phyloP scores from a whole-genome alignment of 2,329 filamentous ascomycete species.

The Colletotrichum lindemuthianum region DNA sequence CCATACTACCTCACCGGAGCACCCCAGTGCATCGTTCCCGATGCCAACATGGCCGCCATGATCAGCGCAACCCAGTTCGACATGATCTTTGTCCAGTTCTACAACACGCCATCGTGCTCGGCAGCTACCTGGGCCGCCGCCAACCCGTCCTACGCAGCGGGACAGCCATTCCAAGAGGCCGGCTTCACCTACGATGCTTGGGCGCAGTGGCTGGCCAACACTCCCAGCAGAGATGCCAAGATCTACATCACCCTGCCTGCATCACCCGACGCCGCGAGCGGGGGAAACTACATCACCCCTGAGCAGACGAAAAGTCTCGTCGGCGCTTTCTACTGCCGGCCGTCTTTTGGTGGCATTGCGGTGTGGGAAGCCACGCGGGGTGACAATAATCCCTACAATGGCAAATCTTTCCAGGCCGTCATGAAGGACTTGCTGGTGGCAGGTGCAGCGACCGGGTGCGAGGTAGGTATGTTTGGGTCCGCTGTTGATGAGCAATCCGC shows the following conservation, averaged over 20 bases:
- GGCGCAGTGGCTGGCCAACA: constrained; percentile 40
- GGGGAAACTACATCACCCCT: constrained; percentile 40
- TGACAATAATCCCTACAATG: constrained; percentile 30
- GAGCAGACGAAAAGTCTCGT: constrained; percentile 39
- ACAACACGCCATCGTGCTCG: constrained; percentile 56
- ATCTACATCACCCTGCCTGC: constrained; percentile 46
- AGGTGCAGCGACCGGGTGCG: constrained; percentile 14
- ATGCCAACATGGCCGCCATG: constrained; percentile 53
- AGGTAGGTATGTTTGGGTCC: constrained; percentile 2
- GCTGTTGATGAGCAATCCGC: neutral
- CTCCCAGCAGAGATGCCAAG: constrained; percentile 41
- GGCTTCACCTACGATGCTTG: constrained; percentile 46
- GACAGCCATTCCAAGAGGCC: constrained; percentile 27
- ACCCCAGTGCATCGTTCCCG: constrained; percentile 54
- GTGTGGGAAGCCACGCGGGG: constrained; percentile 44
- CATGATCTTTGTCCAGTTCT: constrained; percentile 57
- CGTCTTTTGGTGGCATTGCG: constrained; percentile 44
- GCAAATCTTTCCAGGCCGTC: constrained; percentile 31
- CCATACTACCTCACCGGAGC: constrained; percentile 57
- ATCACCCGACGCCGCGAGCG: constrained; percentile 38
- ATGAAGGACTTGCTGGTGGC: constrained; percentile 30
- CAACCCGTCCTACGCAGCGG: constrained; percentile 41
- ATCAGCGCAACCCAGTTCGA: constrained; percentile 52
- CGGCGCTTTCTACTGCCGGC: constrained; percentile 40
- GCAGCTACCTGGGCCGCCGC: constrained; percentile 40